A percentile compares a stretch with the other conserved stretches of the same genome.
phyloP scores from a whole-genome alignment of 2,329 filamentous ascomycete species.

The Pseudodiploospora longispora region DNA sequence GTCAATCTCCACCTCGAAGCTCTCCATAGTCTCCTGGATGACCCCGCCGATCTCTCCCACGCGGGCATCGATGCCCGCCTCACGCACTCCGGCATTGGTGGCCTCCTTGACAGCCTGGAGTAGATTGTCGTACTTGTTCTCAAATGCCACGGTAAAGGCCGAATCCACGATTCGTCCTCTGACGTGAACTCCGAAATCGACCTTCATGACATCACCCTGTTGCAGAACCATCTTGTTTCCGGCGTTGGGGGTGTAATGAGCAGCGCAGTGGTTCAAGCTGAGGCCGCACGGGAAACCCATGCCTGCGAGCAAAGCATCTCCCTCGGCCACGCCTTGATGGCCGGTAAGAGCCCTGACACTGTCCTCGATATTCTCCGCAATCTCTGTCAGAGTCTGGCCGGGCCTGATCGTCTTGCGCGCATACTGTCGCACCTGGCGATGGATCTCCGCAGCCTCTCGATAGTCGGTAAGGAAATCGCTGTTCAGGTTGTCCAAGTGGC shows the following conservation, averaged over 20 bases:
- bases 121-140: constrained; percentile 66
- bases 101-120: constrained; percentile 66
- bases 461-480: constrained; percentile 75
- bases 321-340: constrained; percentile 67
- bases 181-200: constrained; percentile 75
- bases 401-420: constrained; percentile 74
- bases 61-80: constrained; percentile 86
- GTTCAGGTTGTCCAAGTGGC: constrained; percentile 73
- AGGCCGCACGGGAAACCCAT: constrained; percentile 84
- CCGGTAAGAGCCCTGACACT: constrained; percentile 69
- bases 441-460: constrained; percentile 78
- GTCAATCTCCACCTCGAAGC: constrained; percentile 78
- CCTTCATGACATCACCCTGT: constrained; percentile 70
- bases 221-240: constrained; percentile 72
- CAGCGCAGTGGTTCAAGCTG: constrained; percentile 76
- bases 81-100: constrained; percentile 72
- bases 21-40: constrained; percentile 90
- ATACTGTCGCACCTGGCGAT: constrained; percentile 79
- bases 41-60: constrained; percentile 76
- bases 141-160: constrained; percentile 71
- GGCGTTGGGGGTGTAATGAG: constrained; percentile 80
- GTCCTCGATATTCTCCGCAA: constrained; percentile 82
- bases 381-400: constrained; percentile 70
- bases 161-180: constrained; percentile 75
- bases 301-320: constrained; percentile 68